Base-by-base conservation (phyloP, 1,139 yeast species). In the Hanseniaspora sp. region DNA sequence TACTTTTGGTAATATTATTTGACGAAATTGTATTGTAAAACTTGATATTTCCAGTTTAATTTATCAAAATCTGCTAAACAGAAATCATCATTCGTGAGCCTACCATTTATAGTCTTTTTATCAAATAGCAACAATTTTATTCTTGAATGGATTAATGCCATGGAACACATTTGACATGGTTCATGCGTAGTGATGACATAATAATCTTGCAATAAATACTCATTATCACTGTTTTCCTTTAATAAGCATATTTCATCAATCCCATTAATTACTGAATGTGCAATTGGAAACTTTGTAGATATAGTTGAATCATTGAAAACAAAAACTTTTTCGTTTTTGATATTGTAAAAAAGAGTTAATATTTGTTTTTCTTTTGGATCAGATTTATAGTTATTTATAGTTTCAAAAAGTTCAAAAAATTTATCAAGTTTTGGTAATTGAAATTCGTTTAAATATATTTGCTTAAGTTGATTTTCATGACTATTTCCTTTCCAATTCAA, bases 111-210 rank as follows among this genome's bases (percentile, higher is more conserved):
- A 58, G 75, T 73, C 7, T 74, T 67, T 48, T 73, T 69, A 29
- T 86, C 60, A 65, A 82, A 92, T 1, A 86, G 72, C 41, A 92
- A 70, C 55, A 88, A 72, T 13, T 79, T 75, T 1, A 94, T 76
- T 48, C 99, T 74, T 0, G 97, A 90, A 66, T 94, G 98, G 11
- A 90, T 83, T 39, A 94, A 72, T 0, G 97, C 98, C 99, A 94
- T 94, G 8, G 86, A 71, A 64, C 99, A 94, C 97, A 92, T 94
- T 0, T 86, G 78, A 65, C 98, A 94, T 0, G 98, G 99, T 65
- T 94, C 98, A 64, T 88, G 95, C 0, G 95, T 84, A 1, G 94
- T 84, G 63, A 86, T 88, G 0, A 92, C 88, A 58, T 85, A 81
- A 59, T 81, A 75, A 56, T 80, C 78, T 47, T 83, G 77, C 63